A percentile compares a stretch with the other conserved stretches of the same genome.
phyloP scores from a whole-genome alignment of 768 basidiomycete species.

The Cystofilobasidium bisporidii region DNA sequence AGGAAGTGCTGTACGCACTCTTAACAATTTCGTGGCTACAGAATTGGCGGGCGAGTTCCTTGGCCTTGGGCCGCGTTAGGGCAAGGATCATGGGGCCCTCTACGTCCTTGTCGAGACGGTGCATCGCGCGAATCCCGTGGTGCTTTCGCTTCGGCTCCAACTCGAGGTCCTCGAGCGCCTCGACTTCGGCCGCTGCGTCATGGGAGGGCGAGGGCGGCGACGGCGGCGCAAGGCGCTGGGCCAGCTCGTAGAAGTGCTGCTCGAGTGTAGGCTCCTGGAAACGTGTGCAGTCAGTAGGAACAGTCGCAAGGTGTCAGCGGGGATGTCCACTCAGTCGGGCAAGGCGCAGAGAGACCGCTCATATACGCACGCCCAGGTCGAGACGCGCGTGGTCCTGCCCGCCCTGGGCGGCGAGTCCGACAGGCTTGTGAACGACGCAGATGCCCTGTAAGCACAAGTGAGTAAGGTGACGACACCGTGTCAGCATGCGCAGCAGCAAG shows the following conservation, averaged over 20 bases:
- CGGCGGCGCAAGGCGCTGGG: background rate
- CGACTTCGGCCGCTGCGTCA: too few species aligned
- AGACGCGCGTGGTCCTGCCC: background rate
- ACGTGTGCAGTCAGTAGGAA: too few species aligned
- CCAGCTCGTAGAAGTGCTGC: slow-evolving; percentile 20
- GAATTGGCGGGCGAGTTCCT: slow-evolving; percentile 15
- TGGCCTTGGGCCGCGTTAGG: slow-evolving; percentile 1
- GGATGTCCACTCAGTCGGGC: too few species aligned
- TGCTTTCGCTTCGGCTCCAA: background rate
- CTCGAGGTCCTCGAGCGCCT: too few species aligned
- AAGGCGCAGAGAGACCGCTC: too few species aligned
- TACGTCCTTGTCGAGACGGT: slow-evolving; percentile 24
- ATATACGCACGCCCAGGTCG: too few species aligned
- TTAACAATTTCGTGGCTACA: background rate
- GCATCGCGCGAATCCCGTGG: slow-evolving; percentile 12
- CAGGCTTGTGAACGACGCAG: slow-evolving; percentile 24
- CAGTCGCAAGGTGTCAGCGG: too few species aligned
- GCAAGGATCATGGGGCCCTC: slow-evolving; percentile 19
- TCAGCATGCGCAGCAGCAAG: too few species aligned
- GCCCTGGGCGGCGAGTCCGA: slow-evolving; percentile 12
- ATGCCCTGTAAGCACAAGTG: slow-evolving; percentile 11
- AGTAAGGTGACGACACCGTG: too few species aligned
- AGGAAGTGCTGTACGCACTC: background rate
- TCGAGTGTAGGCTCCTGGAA: slow-evolving; percentile 14
- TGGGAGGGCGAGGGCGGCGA: background rate